These are phyloP conservation scores for Lagenidium giganteum DNA, from an alignment of 352 stramenopile genomes.

Conservation along the genomic window DNA sequence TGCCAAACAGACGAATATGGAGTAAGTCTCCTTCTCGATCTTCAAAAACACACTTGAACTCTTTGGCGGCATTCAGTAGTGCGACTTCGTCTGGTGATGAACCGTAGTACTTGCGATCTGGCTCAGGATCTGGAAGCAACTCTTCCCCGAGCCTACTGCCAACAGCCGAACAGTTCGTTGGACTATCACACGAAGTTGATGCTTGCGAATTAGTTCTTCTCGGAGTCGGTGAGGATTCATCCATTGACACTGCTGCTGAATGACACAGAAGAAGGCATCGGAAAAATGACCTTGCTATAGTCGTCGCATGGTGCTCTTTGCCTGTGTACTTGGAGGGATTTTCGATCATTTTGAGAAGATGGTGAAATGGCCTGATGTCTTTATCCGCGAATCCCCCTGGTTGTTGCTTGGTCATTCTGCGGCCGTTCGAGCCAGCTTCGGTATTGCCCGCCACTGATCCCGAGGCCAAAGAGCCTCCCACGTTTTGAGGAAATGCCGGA, in stretches of 20 bases:
- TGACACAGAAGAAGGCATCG: conserved; percentile 63
- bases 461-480: too few relatives aligned
- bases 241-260: conserved; percentile 45
- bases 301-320: conserved; percentile 36
- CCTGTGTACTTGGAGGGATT: conserved; percentile 27
- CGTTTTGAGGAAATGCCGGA: too few relatives aligned
- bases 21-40: conserved; percentile 44
- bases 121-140: not conserved
- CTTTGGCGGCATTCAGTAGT: conserved; percentile 48
- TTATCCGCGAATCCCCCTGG: conserved; percentile 40
- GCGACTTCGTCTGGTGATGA: conserved; percentile 73
- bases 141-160: not conserved
- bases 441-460: too few relatives aligned
- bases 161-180: conserved; percentile 15
- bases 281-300: conserved; percentile 55
- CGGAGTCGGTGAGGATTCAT: conserved; percentile 16
- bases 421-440: too few relatives aligned
- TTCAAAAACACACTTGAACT: conserved; percentile 66
- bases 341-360: conserved; percentile 46
- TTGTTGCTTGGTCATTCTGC: conserved; percentile 22
- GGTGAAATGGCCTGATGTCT: conserved; percentile 37
- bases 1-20: conserved; percentile 51
- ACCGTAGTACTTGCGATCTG: conserved; percentile 48
- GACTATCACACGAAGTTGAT: conserved; percentile 19
- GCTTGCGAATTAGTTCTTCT: too few relatives aligned